A percentile compares a stretch with the other conserved stretches of the same genome.
Conservation (phyloP, 352 stramenopile genomes). For the Aphanomyces euteiches region DNA sequence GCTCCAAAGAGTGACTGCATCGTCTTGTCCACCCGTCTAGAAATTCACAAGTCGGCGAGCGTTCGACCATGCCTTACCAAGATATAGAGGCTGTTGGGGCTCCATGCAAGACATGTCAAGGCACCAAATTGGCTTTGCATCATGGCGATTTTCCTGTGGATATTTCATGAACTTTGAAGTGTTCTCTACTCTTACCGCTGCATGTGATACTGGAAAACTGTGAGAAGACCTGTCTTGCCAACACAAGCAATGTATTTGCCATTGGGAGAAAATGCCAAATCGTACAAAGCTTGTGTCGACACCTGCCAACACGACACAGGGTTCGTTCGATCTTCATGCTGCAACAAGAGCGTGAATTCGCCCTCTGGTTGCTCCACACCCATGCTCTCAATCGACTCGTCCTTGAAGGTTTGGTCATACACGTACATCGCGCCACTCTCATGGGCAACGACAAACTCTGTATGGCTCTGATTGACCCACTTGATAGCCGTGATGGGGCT, state of each 20-base stretch:
- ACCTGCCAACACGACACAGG: conserved; percentile 18
- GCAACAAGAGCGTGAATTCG: conserved; percentile 24
- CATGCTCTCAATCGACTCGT: conserved; percentile 19
- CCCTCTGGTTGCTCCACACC: conserved; percentile 14
- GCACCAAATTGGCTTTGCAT: conserved; percentile 29
- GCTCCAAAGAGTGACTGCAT: conserved; percentile 25
- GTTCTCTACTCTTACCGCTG: neutral
- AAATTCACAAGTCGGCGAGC: neutral
- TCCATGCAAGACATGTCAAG: conserved; percentile 20
- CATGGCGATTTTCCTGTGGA: conserved; percentile 25
- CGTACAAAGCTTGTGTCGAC: conserved; percentile 12
- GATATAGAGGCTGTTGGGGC: conserved; percentile 27
- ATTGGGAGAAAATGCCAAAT: conserved; percentile 25
- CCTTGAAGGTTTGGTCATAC: conserved; percentile 26
- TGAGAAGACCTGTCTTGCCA: conserved; percentile 10
- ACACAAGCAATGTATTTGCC: conserved; percentile 27
- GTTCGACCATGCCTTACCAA: neutral
- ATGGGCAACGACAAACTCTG: conserved; percentile 27
- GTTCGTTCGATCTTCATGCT: conserved; percentile 28
- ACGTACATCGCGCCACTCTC: conserved; percentile 24
- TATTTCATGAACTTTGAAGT: neutral
- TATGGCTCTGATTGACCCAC: conserved; percentile 29
- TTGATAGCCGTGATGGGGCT: conserved; percentile 20
- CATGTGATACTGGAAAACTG: conserved; percentile 26
- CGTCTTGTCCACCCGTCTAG: conserved; percentile 28